Evolutionary conservation across 108 stramenopile species (phyloP).

Genomic region (Nannochloropsis salina): DNA sequence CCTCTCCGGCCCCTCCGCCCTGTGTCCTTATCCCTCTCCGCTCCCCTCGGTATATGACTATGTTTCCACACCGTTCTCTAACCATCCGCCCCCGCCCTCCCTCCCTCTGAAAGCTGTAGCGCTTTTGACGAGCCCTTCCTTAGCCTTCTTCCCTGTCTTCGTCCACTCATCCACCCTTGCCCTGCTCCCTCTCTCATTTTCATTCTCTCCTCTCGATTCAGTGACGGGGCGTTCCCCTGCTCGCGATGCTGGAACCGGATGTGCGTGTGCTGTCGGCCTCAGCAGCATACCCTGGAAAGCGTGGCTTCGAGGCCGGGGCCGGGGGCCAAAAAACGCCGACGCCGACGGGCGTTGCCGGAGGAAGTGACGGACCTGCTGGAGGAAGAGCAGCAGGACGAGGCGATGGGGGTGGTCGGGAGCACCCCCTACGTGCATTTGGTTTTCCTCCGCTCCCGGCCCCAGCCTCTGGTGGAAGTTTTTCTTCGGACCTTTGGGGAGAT

Average conservation of each 20-base stretch:
- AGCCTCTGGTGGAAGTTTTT: background rate
- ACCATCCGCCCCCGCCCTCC: background rate
- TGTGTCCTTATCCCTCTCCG: too few relatives aligned
- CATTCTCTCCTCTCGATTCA: background rate
- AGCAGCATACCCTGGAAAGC: background rate
- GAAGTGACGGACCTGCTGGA: background rate
- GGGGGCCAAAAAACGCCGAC: background rate
- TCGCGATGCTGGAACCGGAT: background rate
- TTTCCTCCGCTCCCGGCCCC: background rate
- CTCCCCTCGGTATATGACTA: too few relatives aligned
- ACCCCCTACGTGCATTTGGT: background rate
- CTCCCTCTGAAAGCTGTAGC: background rate
- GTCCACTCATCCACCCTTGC: background rate
- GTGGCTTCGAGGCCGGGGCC: background rate
- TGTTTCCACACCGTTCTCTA: too few relatives aligned
- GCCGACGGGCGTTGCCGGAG: slow-evolving; percentile 11
- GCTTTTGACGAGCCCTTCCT: background rate
- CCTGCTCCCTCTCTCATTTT: background rate
- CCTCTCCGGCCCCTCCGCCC: too few relatives aligned
- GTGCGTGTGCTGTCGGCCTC: background rate
- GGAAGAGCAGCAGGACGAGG: background rate
- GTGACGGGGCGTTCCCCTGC: background rate
- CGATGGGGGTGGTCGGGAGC: background rate
- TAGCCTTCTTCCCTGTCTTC: background rate
- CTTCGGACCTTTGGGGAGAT: background rate